phyloP scores from a whole-genome alignment of 2,329 filamentous ascomycete species.

The Fusarium napiforme region DNA sequence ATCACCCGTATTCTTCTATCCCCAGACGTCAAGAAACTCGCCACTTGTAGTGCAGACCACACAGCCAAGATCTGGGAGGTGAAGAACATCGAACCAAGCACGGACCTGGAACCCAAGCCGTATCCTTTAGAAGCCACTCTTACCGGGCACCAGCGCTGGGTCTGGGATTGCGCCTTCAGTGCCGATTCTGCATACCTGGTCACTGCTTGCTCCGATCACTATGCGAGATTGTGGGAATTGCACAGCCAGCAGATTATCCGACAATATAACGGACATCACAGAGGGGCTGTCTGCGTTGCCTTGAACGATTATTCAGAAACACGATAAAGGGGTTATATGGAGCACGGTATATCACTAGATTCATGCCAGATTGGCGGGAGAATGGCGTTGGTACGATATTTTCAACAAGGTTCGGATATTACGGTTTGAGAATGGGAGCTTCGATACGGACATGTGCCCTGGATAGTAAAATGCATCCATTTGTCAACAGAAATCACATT shows the following conservation, averaged over 20 bases:
- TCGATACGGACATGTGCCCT: background rate
- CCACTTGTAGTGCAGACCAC: conserved; percentile 93
- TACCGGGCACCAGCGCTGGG: conserved; percentile 92
- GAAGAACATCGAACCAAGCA: conserved; percentile 69
- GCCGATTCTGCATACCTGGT: conserved; percentile 94
- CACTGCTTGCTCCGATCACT: conserved; percentile 93
- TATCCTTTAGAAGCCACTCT: conserved; percentile 89
- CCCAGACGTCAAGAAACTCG: conserved; percentile 92
- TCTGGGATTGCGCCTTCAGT: conserved; percentile 97
- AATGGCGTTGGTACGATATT: conserved; percentile 40
- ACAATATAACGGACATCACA: conserved; percentile 94
- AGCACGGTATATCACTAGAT: conserved; percentile 20
- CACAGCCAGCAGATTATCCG: conserved; percentile 87
- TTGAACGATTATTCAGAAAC: conserved; percentile 84
- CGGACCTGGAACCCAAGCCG: conserved; percentile 61
- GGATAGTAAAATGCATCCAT: background rate
- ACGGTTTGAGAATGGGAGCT: conserved; percentile 6
- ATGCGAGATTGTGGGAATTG: conserved; percentile 91
- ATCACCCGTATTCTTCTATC: conserved; percentile 92
- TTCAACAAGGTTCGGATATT: conserved; percentile 21
- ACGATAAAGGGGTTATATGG: conserved; percentile 46
- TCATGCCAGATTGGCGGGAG: conserved; percentile 22
- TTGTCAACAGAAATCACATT: background rate
- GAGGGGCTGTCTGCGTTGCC: conserved; percentile 91
- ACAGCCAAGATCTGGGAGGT: conserved; percentile 97